Evolutionary conservation across 192 early-diverging fungal species (phyloP), one percentile per base, ranked within the genome.

Genomic region (Cetraspora pellucida): DNA sequence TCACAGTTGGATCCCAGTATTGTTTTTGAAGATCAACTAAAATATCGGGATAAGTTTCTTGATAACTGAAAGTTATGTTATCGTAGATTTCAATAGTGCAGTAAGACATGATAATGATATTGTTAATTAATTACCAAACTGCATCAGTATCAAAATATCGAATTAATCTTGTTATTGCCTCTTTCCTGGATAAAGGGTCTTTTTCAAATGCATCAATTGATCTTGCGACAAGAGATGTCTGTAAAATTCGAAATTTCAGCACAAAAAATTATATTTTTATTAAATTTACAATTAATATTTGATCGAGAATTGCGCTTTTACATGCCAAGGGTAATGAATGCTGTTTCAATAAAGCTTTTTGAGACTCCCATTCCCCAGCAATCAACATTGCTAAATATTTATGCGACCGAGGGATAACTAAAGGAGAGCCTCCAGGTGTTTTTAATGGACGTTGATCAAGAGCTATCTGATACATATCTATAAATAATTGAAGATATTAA

Each of bases 321-420:
- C 73, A 75, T 84, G 91, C 91, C 89, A 99, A 87, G 3, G 95
- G 95, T 17, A 99, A 85, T 11, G 96, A 91, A 78, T 95, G 94
- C 0, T 90, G 82, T 80, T 95, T 95, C 14, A 97, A 79, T 44
- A 92, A 76, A 52, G 87, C 85, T 45, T 88, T 90, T 82, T 96
- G 95, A 70, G 90, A 85, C 81, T 99, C 95, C 97, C 97, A 99
- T 81, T 99, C 97, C 11, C 87, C 95, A 10, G 94, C 95, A 45
- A 95, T 86, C 74, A 97, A 84, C 49, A 89, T 75, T n/a, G 94
- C 97, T 44, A 99, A 76, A n/a, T 83, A 71, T 37, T 77, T 81
- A 69, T 92, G 89, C 0, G 85, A 71, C 19, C 54, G 63, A 10
- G 89, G 82, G 28, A 99, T 83, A 8, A 77, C 80, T 50, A 98